These are phyloP conservation scores for Axilococcus clingmanii DNA, from an alignment of 139 green algal species.

Conservation along the genomic window DNA sequence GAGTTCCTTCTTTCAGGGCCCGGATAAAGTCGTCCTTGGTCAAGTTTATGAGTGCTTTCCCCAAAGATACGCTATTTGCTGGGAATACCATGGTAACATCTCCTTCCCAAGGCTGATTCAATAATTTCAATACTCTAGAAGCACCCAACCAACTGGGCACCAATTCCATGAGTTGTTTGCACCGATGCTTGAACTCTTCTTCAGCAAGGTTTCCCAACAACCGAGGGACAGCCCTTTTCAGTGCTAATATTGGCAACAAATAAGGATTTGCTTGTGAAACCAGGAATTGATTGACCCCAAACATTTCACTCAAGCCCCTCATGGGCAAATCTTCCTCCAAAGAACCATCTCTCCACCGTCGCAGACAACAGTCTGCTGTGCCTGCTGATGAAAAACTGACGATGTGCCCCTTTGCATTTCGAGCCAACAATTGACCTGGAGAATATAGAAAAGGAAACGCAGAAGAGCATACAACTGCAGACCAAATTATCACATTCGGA, in stretches of 20 bases:
- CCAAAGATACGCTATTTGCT: slow-evolving; percentile 37
- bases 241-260: slow-evolving; percentile 69
- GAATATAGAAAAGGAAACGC: slow-evolving; percentile 80
- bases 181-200: slow-evolving; percentile 79
- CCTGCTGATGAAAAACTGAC: neutral
- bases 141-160: slow-evolving; percentile 30
- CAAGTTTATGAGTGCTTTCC: slow-evolving; percentile 69
- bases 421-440: slow-evolving; percentile 59
- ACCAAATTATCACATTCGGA: slow-evolving; percentile 76
- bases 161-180: slow-evolving; percentile 57
- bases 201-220: slow-evolving; percentile 60
- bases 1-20: slow-evolving; percentile 40
- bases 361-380: slow-evolving; percentile 9
- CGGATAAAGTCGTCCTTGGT: slow-evolving; percentile 25
- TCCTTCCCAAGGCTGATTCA: slow-evolving; percentile 61
- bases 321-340: slow-evolving; percentile 70
- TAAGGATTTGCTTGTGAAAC: slow-evolving; percentile 83
- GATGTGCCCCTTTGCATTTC: slow-evolving; percentile 8
- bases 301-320: slow-evolving; percentile 67
- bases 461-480: slow-evolving; percentile 72
- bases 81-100: slow-evolving; percentile 77
- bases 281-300: slow-evolving; percentile 89
- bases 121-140: slow-evolving; percentile 21
- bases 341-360: slow-evolving; percentile 65
- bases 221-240: slow-evolving; percentile 52